Conservation (phyloP, 1,284 basidiomycete genomes). For the Melampsora americana region DNA sequence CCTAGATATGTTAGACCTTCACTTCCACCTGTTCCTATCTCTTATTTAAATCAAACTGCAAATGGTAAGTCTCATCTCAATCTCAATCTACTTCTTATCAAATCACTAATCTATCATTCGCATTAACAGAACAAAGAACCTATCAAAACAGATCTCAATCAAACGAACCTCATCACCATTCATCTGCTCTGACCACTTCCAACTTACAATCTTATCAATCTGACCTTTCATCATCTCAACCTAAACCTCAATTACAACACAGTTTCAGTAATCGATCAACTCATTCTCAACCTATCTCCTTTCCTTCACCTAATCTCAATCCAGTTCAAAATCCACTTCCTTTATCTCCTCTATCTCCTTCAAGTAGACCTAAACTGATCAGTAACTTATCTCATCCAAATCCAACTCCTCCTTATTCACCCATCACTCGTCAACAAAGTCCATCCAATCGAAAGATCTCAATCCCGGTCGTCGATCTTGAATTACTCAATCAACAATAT, state of each 20-base stretch:
- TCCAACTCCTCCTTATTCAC: not conserved
- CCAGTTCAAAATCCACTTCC: not conserved
- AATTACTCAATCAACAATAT: slow-evolving; percentile 47
- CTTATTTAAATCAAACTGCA: slow-evolving; percentile 18
- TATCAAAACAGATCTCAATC: not conserved
- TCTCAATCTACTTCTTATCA: not conserved
- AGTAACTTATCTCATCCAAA: not conserved
- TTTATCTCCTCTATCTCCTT: slow-evolving; percentile 7
- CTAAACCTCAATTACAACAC: not conserved
- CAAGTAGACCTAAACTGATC: not conserved
- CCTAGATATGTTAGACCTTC: not conserved
- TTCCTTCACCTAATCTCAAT: slow-evolving; percentile 7
- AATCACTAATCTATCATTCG: not conserved
- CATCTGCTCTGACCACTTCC: not conserved
- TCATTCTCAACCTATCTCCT: not conserved
- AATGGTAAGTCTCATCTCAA: not conserved
- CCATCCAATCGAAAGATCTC: slow-evolving; percentile 16
- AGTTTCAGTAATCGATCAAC: not conserved
- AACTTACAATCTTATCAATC: not conserved
- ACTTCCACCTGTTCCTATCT: slow-evolving; percentile 13
- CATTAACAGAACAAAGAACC: not conserved
- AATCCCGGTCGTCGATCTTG: slow-evolving; percentile 49
- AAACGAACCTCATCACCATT: not conserved
- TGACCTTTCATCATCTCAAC: not conserved
- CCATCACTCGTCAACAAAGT: not conserved